Percentiles rank a stretch among this genome's conserved stretches.
These are phyloP conservation scores for Pichia sporocuriosa DNA, from an alignment of 805 yeast genomes.

Conservation along the genomic window DNA sequence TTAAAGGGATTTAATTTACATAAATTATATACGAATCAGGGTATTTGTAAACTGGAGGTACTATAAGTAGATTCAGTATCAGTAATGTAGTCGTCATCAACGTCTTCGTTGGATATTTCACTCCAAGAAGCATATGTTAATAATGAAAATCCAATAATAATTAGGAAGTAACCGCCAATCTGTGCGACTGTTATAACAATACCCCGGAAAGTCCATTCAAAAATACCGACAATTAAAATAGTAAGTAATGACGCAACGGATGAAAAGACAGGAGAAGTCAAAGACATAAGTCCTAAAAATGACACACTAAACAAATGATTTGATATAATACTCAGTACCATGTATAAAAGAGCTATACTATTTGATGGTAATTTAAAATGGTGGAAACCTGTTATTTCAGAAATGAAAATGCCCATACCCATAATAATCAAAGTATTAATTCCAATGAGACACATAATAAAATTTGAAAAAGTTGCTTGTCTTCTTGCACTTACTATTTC, in stretches of 20 bases:
- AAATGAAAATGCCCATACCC: constrained; percentile 40
- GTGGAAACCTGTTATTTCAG: constrained; percentile 51
- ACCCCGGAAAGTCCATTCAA: constrained; percentile 66
- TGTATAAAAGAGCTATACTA: constrained; percentile 35
- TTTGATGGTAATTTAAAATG: constrained; percentile 46
- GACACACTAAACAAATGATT: constrained; percentile 66
- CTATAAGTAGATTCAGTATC: constrained; percentile 29
- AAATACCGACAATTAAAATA: constrained; percentile 70
- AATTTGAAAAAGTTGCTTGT: constrained; percentile 76
- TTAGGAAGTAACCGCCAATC: constrained; percentile 60
- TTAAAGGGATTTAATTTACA: too few species aligned
- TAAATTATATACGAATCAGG: too few species aligned
- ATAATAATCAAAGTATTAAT: constrained; percentile 44
- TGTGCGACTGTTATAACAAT: constrained; percentile 49
- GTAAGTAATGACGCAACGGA: constrained; percentile 58
- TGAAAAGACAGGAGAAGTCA: constrained; percentile 80
- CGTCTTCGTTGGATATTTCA: constrained; percentile 42
- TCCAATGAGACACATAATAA: constrained; percentile 65
- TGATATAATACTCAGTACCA: constrained; percentile 48
- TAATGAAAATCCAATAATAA: constrained; percentile 61
- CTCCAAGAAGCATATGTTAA: constrained; percentile 62
- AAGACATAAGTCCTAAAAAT: constrained; percentile 70
- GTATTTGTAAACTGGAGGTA: constrained; percentile 11
- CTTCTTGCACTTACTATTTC: constrained; percentile 53
- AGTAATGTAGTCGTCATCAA: constrained; percentile 29